Evolutionary conservation across 305 asterid species (phyloP).

Genomic region (Salvia sclarea): DNA sequence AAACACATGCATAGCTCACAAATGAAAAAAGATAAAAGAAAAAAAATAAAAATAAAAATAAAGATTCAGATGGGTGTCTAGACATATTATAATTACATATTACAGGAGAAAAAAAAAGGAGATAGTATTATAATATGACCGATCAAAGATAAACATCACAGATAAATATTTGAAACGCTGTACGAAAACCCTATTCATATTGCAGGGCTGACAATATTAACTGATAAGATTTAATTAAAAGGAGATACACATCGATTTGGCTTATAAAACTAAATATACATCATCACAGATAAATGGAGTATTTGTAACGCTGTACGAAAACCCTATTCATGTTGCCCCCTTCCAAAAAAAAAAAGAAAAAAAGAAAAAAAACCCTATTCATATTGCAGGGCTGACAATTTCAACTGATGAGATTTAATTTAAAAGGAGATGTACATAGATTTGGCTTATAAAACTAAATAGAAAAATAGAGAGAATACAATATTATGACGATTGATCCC

Average conservation of each 20-base stretch:
- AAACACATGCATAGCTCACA: neutral
- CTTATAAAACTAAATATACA: neutral
- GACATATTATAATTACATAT: no score
- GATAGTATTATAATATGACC: neutral
- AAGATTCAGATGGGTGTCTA: neutral
- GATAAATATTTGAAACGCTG: neutral
- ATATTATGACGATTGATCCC: conserved; percentile 12
- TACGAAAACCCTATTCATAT: neutral
- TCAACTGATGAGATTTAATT: neutral
- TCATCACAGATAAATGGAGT: neutral
- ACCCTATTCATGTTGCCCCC: no score
- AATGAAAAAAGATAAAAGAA: neutral
- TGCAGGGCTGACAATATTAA: neutral
- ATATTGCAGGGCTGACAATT: neutral
- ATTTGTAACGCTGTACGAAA: neutral
- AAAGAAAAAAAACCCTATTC: neutral
- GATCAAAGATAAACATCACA: neutral
- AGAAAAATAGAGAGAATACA: neutral
- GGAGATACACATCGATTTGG: neutral
- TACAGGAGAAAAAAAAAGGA: neutral
- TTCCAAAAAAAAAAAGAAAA: neutral
- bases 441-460: neutral
- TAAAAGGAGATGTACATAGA: neutral
- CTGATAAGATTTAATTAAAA: neutral
- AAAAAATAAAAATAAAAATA: neutral